Evolutionary conservation across 371 early-diverging fungal species (phyloP).

Genomic region (Lichtheimia hyalospora): DNA sequence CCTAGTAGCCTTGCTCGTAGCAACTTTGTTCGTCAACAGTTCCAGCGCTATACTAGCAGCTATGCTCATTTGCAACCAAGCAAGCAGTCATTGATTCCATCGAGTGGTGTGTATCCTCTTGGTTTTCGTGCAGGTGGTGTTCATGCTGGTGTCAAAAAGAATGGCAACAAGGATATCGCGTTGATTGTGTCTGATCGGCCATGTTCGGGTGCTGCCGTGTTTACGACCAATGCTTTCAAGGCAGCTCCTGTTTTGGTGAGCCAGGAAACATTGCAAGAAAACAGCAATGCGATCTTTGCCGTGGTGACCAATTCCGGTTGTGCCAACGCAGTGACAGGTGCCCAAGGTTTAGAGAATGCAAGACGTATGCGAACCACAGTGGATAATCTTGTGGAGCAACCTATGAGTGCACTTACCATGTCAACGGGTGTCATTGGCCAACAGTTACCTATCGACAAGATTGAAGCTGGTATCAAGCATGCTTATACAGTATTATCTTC

Average conservation of each 20-base stretch:
- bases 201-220: constrained; percentile 86
- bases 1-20: not conserved
- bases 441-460: constrained; percentile 82
- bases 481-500: constrained; percentile 48
- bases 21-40: not conserved
- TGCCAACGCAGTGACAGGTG: constrained; percentile 96
- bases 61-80: constrained; percentile 33
- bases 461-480: constrained; percentile 68
- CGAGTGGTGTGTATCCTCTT: constrained; percentile 65
- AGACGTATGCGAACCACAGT: constrained; percentile 65
- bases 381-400: constrained; percentile 45
- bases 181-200: constrained; percentile 74
- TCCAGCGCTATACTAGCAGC: constrained; percentile 9
- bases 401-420: constrained; percentile 74
- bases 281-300: constrained; percentile 55
- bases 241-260: constrained; percentile 91
- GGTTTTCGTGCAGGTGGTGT: constrained; percentile 86
- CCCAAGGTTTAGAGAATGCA: constrained; percentile 81
- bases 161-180: constrained; percentile 76
- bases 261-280: constrained; percentile 57
- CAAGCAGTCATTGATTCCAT: constrained; percentile 51
- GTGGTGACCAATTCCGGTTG: constrained; percentile 91
- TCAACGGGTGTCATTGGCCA: constrained; percentile 98
- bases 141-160: constrained; percentile 82
- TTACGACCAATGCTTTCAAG: constrained; percentile 89